Conservation (phyloP, 2,329 filamentous ascomycete species). For the Herpotrichia juniperi region DNA sequence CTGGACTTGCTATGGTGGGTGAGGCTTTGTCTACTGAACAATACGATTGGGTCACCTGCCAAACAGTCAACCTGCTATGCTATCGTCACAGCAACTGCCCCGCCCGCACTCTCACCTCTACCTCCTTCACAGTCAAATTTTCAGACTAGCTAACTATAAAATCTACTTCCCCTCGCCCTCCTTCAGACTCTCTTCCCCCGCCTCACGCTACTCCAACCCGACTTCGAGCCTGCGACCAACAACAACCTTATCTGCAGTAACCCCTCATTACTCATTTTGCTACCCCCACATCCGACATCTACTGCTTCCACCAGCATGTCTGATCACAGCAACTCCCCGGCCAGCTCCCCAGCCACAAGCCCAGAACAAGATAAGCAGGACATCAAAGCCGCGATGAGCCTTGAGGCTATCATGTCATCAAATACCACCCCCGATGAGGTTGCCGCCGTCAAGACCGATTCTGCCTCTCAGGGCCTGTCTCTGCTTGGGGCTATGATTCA, state of each 20-base stretch:
- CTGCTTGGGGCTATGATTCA: no score
- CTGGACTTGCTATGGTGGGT: neutral
- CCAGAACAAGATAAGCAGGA: conserved; percentile 11
- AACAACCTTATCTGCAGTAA: neutral
- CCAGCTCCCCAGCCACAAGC: conserved; percentile 1
- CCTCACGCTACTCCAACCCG: neutral
- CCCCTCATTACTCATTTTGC: neutral
- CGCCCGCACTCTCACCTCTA: neutral
- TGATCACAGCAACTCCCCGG: neutral
- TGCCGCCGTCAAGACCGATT: neutral
- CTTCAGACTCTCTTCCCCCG: conserved; percentile 26
- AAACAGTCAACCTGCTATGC: neutral
- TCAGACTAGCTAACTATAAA: conserved; percentile 7
- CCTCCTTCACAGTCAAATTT: neutral
- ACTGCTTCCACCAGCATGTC: conserved; percentile 14
- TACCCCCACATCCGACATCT: neutral
- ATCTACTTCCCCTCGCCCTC: conserved; percentile 26
- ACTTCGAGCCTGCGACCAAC: conserved; percentile 1
- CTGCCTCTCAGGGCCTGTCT: neutral
- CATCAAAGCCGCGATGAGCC: conserved; percentile 29
- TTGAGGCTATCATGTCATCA: conserved; percentile 19
- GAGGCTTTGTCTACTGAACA: neutral
- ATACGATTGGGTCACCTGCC: neutral
- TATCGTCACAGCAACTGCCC: neutral
- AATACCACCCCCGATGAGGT: neutral